Evolutionary conservation across 2,329 filamentous ascomycete species (phyloP), one percentile per base, ranked within the genome.

Genomic region (Xylariaceae sp.): DNA sequence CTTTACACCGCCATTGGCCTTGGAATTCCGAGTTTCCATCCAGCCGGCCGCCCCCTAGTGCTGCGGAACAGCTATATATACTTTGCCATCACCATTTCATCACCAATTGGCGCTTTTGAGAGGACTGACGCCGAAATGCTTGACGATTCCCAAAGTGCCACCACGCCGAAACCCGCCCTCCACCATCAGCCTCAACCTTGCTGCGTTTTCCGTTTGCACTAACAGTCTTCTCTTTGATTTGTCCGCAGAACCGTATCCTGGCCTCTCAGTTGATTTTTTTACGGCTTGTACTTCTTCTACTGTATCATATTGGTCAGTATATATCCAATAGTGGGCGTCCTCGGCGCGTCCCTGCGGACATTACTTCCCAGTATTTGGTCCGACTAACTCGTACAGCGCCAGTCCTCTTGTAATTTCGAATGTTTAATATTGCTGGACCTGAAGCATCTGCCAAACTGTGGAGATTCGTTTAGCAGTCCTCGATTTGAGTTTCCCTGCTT

Each of bases 241-340:
- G 61, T 23, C 16, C 24, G 16, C 26, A 27, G 4, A 61, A 53
- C 52, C 55, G 42, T 36, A 50, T 53, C 36, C 52, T 56, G 62
- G 62, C 46, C 37, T 64, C 63, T 62, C 65, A 60, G 69, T 65
- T 67, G 57, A 58, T 60, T 55, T 60, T 60, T 64, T 49, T 55
- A n/a, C 50, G 46, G 53, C 33, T 53, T 66, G 58, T 59, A 64
- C 60, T 64, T 57, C 61, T 56, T 67, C 65, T 64, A 46, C 67
- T 73, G 70, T 74, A 73, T 69, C 67, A 74, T 75, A 74, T 73
- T 73, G 72, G 73, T 75, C 66, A 73, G 73, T 73, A 55, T 37
- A 61, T 64, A 55, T 68, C 69, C 64, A 70, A 70, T 68, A 43
- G 55, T 41, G 54, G 37, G 36, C 40, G 47, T 24, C 43, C 36